Conservation (phyloP, 2,329 filamentous ascomycete species). For the Orbilia blumenaviensis region DNA sequence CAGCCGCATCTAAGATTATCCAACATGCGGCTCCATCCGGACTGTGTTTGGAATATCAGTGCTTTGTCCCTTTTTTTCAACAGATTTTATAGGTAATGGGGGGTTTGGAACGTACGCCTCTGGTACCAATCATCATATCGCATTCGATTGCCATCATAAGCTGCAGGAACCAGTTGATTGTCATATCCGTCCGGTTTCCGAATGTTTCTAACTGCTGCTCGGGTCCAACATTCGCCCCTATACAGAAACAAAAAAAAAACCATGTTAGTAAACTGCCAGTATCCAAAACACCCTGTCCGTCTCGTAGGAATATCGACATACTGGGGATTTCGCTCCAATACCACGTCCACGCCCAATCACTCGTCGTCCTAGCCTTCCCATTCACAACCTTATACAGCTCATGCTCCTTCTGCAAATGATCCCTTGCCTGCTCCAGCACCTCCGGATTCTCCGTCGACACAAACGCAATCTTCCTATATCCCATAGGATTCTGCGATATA, state of each 20-base stretch:
- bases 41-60: slow-evolving; percentile 28
- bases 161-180: slow-evolving; percentile 57
- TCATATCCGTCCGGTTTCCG: slow-evolving; percentile 57
- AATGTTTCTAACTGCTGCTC: slow-evolving; percentile 55
- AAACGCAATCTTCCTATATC: slow-evolving; percentile 54
- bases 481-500: slow-evolving; percentile 54
- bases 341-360: slow-evolving; percentile 55
- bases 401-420: slow-evolving; percentile 37
- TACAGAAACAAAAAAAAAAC: slow-evolving; percentile 17
- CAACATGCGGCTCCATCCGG: slow-evolving; percentile 57
- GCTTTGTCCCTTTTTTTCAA: background rate
- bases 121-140: slow-evolving; percentile 55
- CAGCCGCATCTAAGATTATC: slow-evolving; percentile 57
- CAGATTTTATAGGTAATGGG: too few relatives aligned
- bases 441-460: slow-evolving; percentile 56
- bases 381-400: slow-evolving; percentile 42
- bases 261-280: background rate
- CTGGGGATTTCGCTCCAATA: slow-evolving; percentile 56
- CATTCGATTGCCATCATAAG: slow-evolving; percentile 57
- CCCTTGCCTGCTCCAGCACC: slow-evolving; percentile 49
- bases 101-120: slow-evolving; percentile 56
- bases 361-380: slow-evolving; percentile 38
- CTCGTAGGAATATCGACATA: slow-evolving; percentile 34
- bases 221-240: slow-evolving; percentile 54
- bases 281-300: background rate